Evolutionary conservation across 768 basidiomycete species (phyloP).

Genomic region (Mycena vulgaris): DNA sequence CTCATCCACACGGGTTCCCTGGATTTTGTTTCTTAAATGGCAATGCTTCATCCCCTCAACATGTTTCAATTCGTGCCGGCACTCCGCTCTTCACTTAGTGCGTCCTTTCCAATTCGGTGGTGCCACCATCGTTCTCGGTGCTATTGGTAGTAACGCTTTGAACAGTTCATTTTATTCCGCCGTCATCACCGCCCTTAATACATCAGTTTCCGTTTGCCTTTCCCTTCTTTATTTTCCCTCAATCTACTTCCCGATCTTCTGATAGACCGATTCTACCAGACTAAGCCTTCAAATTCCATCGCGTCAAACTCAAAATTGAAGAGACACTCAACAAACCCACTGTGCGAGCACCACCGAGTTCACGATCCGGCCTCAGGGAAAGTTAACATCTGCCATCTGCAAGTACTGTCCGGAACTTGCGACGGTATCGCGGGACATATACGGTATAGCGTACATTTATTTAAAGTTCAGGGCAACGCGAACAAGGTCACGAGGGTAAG

Average conservation of each 20-base stretch:
- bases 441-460: background rate
- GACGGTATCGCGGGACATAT: background rate
- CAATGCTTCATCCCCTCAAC: too few relatives aligned
- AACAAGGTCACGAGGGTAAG: conserved; percentile 24
- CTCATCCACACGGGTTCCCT: too few relatives aligned
- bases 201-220: background rate
- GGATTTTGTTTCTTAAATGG: too few relatives aligned
- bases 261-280: background rate
- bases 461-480: conserved; percentile 26
- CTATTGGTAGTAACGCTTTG: background rate
- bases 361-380: background rate
- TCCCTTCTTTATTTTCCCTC: background rate
- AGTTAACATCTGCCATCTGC: background rate
- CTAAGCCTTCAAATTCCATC: background rate
- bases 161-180: conserved; percentile 17
- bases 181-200: conserved; percentile 13
- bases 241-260: conserved; percentile 2
- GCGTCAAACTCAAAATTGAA: too few relatives aligned
- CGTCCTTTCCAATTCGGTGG: too few relatives aligned
- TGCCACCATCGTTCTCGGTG: too few relatives aligned
- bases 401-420: background rate
- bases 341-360: background rate
- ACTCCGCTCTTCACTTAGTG: too few relatives aligned
- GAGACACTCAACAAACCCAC: background rate
- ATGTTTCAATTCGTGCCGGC: too few relatives aligned